Evolutionary conservation across 805 yeast genomes (phyloP).

Genomic region (Metschnikowia picachoensis): DNA sequence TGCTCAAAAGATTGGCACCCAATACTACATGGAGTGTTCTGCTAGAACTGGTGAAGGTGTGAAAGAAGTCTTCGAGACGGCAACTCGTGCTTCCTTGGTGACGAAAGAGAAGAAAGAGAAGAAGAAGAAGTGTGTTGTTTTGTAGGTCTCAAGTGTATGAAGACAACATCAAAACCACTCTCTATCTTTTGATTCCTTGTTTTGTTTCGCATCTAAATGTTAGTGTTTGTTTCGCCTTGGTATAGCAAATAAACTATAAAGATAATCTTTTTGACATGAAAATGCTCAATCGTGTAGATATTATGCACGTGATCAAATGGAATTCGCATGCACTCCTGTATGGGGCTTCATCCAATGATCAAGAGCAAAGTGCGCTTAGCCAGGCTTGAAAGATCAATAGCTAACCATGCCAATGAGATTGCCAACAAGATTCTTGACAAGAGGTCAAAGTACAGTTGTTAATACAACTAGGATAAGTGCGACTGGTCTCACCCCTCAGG

Average conservation of each 20-base stretch:
- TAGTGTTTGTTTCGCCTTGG: constrained; percentile 12
- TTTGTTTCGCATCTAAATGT: constrained; percentile 17
- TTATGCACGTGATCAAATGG: constrained; percentile 2
- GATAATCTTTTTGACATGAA: background rate
- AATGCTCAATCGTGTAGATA: background rate
- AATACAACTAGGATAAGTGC: constrained; percentile 9
- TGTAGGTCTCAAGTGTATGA: constrained; percentile 14
- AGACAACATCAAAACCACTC: constrained; percentile 2
- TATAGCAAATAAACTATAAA: constrained; percentile 3
- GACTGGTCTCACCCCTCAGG: constrained; percentile 18
- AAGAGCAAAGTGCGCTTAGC: background rate
- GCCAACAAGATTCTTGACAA: constrained; percentile 7
- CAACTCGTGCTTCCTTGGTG: constrained; percentile 29
- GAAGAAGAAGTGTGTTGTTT: constrained; percentile 30
- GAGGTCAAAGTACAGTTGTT: constrained; percentile 14
- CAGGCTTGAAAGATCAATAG: background rate
- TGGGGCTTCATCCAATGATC: constrained; percentile 5
- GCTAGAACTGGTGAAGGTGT: constrained; percentile 32
- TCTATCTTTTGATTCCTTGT: constrained; percentile 13
- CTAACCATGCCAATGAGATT: constrained; percentile 1
- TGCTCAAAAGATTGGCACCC: constrained; percentile 28
- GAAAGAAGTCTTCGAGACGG: constrained; percentile 28
- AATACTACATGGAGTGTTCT: constrained; percentile 35
- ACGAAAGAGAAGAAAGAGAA: constrained; percentile 28
- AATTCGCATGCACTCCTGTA: background rate